Conservation (phyloP, 768 basidiomycete species). For the Russula abietina region DNA sequence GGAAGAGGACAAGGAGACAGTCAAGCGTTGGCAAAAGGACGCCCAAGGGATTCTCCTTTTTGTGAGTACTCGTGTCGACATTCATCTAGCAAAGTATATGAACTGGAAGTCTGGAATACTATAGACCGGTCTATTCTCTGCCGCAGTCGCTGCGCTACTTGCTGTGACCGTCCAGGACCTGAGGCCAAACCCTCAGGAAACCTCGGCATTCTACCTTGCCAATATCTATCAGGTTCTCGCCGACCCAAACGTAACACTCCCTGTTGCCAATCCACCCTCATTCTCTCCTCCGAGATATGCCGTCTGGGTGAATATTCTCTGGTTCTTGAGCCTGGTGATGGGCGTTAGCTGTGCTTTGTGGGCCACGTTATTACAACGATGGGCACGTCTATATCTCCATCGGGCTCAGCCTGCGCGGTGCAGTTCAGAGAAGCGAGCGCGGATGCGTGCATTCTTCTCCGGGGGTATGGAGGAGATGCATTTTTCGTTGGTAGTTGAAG, state of each 20-base stretch:
- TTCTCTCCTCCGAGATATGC: slow-evolving; percentile 2
- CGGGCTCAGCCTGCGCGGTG: too few species aligned
- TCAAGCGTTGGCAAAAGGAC: background rate
- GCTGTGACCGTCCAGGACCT: background rate
- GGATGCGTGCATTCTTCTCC: too few species aligned
- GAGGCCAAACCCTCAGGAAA: background rate
- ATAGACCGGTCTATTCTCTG: slow-evolving; percentile 4
- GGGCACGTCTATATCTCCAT: too few species aligned
- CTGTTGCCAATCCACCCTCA: background rate
- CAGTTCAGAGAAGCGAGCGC: too few species aligned
- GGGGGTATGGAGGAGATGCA: too few species aligned
- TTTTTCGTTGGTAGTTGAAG: too few species aligned
- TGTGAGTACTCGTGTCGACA: background rate
- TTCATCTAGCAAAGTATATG: background rate
- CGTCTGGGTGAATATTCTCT: slow-evolving; percentile 3
- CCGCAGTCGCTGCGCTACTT: background rate
- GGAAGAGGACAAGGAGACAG: background rate
- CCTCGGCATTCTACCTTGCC: background rate
- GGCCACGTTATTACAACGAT: too few species aligned
- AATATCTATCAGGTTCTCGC: background rate
- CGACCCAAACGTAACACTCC: background rate
- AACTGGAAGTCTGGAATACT: background rate
- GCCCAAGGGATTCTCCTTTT: background rate
- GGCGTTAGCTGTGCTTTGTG: too few species aligned
- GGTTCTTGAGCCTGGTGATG: too few species aligned